Conservation (phyloP, 75 land plant species). For the Cryptomeria japonica region DNA sequence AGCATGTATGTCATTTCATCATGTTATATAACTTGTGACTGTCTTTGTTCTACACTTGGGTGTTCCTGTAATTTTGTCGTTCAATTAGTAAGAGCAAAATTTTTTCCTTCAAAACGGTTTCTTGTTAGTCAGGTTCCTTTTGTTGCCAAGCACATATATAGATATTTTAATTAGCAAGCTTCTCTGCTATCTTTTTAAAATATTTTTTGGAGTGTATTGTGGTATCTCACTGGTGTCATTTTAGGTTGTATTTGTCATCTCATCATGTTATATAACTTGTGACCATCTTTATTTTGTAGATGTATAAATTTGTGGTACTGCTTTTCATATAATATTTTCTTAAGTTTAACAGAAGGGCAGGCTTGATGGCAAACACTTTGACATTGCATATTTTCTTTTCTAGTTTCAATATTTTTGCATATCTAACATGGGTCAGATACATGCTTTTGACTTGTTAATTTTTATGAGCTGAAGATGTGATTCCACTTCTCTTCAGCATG, state of each 20-base stretch:
- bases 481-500: conserved; percentile 46
- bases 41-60: background rate
- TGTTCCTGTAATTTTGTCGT: background rate
- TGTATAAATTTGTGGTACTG: background rate
- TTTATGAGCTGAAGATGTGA: background rate
- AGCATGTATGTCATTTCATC: background rate
- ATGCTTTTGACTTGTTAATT: background rate
- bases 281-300: background rate
- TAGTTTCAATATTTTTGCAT: background rate
- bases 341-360: background rate
- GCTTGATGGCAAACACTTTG: background rate
- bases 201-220: no score
- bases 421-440: background rate
- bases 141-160: background rate
- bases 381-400: background rate
- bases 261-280: background rate
- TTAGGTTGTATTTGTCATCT: background rate
- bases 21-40: background rate
- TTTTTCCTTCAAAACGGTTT: background rate
- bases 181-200: background rate
- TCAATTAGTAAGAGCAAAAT: background rate
- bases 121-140: background rate
- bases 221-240: background rate
- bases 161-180: background rate
- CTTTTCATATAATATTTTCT: background rate